Percentiles rank a stretch among this genome's conserved stretches.
These are phyloP conservation scores for Nicotiana sylvestris DNA, from an alignment of 257 asterid genomes.

Conservation along the genomic window DNA sequence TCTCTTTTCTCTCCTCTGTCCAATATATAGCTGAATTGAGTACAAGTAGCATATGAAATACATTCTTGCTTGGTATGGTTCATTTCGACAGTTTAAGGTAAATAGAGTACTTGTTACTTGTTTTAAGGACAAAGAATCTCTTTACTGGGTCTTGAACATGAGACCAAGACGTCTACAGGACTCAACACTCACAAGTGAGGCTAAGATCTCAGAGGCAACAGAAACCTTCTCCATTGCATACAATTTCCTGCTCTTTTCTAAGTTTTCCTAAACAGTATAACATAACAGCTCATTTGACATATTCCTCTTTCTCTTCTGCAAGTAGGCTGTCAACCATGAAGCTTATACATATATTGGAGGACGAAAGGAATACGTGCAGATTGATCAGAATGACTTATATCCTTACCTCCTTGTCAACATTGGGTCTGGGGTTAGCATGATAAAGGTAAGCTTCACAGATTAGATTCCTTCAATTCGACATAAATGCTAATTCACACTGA, in stretches of 20 bases:
- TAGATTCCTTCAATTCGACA: not conserved
- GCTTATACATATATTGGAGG: slow-evolving; percentile 81
- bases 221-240: slow-evolving; percentile 1
- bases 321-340: slow-evolving; percentile 76
- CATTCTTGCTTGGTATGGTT: not conserved
- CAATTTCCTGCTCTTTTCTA: not conserved
- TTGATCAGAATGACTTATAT: slow-evolving; percentile 74
- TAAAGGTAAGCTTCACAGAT: slow-evolving; percentile 53
- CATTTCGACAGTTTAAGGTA: not conserved
- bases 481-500: not conserved
- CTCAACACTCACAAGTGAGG: not conserved
- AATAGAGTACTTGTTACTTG: not conserved
- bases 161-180: not conserved
- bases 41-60: not conserved
- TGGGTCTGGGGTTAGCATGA: slow-evolving; percentile 99
- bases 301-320: slow-evolving; percentile 14
- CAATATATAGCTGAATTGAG: not conserved
- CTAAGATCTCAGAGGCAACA: not conserved
- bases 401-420: slow-evolving; percentile 97
- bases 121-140: not conserved
- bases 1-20: slow-evolving; percentile 1
- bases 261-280: too few relatives aligned
- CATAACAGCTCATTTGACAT: not conserved
- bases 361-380: slow-evolving; percentile 63
- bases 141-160: not conserved